Evolutionary conservation across 352 stramenopile genomes (phyloP).

Genomic region (Phytophthora boehmeriae): DNA sequence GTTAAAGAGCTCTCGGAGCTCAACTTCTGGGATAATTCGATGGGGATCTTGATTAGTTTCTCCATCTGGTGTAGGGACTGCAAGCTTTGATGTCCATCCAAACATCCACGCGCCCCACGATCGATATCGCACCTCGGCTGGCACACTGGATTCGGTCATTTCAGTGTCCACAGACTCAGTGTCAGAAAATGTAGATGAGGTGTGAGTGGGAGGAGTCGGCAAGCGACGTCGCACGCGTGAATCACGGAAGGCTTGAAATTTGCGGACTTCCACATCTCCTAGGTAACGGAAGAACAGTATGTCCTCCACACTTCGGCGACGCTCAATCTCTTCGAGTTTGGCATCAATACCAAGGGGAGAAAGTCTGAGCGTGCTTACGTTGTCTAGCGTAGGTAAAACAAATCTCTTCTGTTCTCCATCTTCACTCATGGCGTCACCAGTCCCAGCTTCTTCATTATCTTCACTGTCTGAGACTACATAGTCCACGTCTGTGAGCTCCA

Average conservation of each 20-base stretch:
- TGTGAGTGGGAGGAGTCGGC: slow-evolving; percentile 51
- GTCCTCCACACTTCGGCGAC: slow-evolving; percentile 74
- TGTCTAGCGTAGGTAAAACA: slow-evolving; percentile 5
- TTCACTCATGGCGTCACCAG: slow-evolving; percentile 21
- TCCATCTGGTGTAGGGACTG: slow-evolving; percentile 34
- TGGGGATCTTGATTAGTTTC: slow-evolving; percentile 36
- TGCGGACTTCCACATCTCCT: slow-evolving; percentile 59
- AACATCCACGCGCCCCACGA: slow-evolving; percentile 89
- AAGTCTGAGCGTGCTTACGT: slow-evolving; percentile 15
- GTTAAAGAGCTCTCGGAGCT: slow-evolving; percentile 87
- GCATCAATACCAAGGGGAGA: slow-evolving; percentile 36
- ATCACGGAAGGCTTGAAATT: slow-evolving; percentile 28
- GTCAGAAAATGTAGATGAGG: slow-evolving; percentile 61
- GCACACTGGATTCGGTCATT: slow-evolving; percentile 65
- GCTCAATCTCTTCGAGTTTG: slow-evolving; percentile 76
- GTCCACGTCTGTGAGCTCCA: slow-evolving; percentile 38
- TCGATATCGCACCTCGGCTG: slow-evolving; percentile 75
- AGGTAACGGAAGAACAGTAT: slow-evolving; percentile 88
- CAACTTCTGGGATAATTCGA: slow-evolving; percentile 75
- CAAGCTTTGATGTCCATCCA: slow-evolving; percentile 80
- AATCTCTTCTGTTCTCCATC: slow-evolving; percentile 18
- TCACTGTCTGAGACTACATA: slow-evolving; percentile 65
- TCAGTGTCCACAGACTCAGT: slow-evolving; percentile 85
- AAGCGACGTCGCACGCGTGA: slow-evolving; percentile 27
- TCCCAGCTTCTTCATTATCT: slow-evolving; percentile 47